These are phyloP conservation scores for Brassica nigra DNA, from an alignment of 345 rosid genomes.

Conservation along the genomic window DNA sequence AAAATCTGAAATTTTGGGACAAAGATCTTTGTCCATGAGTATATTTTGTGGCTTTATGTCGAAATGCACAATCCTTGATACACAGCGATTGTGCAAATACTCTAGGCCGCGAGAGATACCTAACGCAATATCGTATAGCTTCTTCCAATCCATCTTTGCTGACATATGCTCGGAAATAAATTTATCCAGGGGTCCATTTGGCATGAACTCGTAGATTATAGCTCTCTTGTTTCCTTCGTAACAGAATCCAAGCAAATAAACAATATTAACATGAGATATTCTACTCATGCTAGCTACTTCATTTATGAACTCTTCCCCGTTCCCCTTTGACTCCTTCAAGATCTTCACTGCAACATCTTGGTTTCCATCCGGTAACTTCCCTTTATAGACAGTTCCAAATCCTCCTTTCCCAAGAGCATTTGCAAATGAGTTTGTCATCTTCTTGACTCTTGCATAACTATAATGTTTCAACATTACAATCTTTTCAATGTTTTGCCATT, in stretches of 20 bases:
- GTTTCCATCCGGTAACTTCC: not conserved
- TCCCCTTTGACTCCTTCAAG: not conserved
- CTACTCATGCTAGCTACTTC: not conserved
- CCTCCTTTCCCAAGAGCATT: not conserved
- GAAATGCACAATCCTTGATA: not conserved
- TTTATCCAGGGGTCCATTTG: not conserved
- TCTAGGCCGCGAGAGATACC: not conserved
- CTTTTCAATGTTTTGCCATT: not conserved
- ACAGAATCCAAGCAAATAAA: not conserved
- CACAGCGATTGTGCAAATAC: not conserved
- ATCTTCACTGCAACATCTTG: not conserved
- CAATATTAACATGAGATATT: not conserved
- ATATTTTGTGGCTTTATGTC: not conserved
- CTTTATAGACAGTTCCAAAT: not conserved
- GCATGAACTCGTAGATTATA: not conserved
- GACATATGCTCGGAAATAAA: not conserved
- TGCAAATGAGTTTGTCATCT: not conserved
- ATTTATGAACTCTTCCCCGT: not conserved
- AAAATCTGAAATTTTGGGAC: not conserved
- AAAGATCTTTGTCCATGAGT: not conserved
- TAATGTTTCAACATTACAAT: not conserved
- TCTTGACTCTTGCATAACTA: not conserved
- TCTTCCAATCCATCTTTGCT: not conserved
- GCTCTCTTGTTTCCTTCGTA: not conserved
- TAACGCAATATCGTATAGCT: not conserved